Evolutionary conservation across 148 eudicot genomes (phyloP).

Genomic region (Vaccinium vitisidaea): DNA sequence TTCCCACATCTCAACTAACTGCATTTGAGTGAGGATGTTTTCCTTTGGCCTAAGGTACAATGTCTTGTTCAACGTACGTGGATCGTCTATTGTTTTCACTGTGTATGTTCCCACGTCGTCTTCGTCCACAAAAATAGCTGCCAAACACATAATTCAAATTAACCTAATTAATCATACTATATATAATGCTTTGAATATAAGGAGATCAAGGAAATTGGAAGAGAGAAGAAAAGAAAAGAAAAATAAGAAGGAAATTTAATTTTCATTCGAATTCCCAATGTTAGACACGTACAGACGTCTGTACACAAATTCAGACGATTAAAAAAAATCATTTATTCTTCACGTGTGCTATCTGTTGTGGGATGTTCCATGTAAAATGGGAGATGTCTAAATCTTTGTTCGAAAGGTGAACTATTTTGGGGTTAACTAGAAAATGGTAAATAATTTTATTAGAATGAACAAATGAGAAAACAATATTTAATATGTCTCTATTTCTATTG

Average conservation of each 20-base stretch:
- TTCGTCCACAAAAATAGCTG: conserved; percentile 44
- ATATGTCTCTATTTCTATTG: too few relatives aligned
- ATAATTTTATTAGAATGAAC: too few relatives aligned
- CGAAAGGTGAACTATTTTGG: too few relatives aligned
- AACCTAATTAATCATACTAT: neutral
- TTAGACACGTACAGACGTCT: too few relatives aligned
- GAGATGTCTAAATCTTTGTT: neutral
- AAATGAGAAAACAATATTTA: too few relatives aligned
- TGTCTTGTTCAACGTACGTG: conserved; percentile 56
- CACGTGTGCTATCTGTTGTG: too few relatives aligned
- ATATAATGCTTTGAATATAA: neutral
- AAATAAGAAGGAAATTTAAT: too few relatives aligned
- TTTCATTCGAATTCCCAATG: too few relatives aligned
- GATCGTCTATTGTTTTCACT: conserved; percentile 52
- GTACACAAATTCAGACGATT: too few relatives aligned
- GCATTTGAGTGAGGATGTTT: conserved; percentile 45
- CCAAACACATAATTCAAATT: neutral
- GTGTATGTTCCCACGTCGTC: conserved; percentile 44
- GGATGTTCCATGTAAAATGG: neutral
- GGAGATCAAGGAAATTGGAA: too few relatives aligned
- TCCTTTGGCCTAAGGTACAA: conserved; percentile 51
- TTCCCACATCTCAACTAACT: conserved; percentile 57
- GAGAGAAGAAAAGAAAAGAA: too few relatives aligned
- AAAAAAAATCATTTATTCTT: neutral
- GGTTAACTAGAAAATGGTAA: too few relatives aligned